These are phyloP conservation scores for Prototheca wickerhamii DNA, from an alignment of 163 green algal species.

Conservation along the genomic window DNA sequence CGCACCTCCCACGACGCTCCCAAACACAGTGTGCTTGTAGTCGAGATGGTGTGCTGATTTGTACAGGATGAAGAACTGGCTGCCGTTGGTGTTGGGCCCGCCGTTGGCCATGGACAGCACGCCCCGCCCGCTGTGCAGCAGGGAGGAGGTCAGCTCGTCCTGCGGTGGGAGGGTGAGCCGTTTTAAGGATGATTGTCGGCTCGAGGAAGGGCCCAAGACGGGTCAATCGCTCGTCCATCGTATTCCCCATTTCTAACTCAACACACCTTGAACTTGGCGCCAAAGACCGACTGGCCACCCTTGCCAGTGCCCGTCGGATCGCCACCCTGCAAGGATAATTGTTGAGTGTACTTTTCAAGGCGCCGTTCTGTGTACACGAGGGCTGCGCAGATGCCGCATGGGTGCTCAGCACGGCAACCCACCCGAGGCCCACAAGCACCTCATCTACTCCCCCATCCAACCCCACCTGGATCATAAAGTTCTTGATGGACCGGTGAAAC, in stretches of 20 bases:
- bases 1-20: constrained; percentile 50
- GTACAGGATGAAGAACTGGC: constrained; percentile 97
- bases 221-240: no score
- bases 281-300: constrained; percentile 80
- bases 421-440: not conserved
- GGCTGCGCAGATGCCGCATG: not conserved
- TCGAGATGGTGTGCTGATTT: constrained; percentile 87
- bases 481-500: constrained; percentile 90
- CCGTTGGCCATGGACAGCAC: constrained; percentile 94
- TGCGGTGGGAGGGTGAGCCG: not conserved
- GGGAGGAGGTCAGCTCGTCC: constrained; percentile 80
- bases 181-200: not conserved
- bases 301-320: constrained; percentile 80
- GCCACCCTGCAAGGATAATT: no score
- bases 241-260: not conserved
- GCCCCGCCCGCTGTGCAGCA: constrained; percentile 77
- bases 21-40: constrained; percentile 90
- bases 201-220: no score
- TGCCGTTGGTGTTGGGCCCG: constrained; percentile 59
- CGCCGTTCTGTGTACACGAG: not conserved
- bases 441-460: constrained; percentile 3
- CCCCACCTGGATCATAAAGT: constrained; percentile 86
- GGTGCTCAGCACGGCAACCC: not conserved
- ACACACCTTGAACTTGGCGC: constrained; percentile 61
- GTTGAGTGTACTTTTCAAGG: no score